Conservation (phyloP, 2,329 filamentous ascomycete genomes). For the Fusarium devonianum region DNA sequence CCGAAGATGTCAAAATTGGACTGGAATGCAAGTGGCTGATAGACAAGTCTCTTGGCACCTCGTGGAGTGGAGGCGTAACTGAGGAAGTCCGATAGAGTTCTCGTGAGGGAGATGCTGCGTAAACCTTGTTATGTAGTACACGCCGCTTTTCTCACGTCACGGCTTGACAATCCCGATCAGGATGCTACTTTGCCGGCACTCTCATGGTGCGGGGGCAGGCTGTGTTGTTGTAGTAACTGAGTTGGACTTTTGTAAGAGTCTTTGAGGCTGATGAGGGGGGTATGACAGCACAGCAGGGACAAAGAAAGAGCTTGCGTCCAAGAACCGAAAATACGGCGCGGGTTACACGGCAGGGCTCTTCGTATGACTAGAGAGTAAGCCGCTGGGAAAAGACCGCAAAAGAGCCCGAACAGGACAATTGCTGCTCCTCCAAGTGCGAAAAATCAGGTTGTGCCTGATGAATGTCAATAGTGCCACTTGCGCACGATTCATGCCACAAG, state of each 20-base stretch:
- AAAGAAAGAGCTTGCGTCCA: background rate
- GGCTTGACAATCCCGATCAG: slow-evolving; percentile 24
- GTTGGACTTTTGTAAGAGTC: background rate
- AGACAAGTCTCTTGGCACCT: slow-evolving; percentile 12
- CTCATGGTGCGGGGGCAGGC: slow-evolving; percentile 20
- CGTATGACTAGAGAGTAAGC: too few relatives aligned
- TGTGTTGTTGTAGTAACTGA: slow-evolving; percentile 14
- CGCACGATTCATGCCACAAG: slow-evolving; percentile 28
- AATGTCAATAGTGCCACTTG: slow-evolving; percentile 11
- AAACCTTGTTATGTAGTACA: slow-evolving; percentile 29
- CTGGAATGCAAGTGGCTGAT: slow-evolving; percentile 35
- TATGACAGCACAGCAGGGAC: slow-evolving; percentile 11
- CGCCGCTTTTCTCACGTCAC: slow-evolving; percentile 21
- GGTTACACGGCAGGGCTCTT: slow-evolving; percentile 23
- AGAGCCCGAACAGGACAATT: background rate
- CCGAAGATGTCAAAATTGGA: background rate
- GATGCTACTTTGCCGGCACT: slow-evolving; percentile 11
- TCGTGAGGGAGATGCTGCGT: slow-evolving; percentile 13
- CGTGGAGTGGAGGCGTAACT: slow-evolving; percentile 8
- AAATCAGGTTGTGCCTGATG: background rate
- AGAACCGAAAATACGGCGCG: slow-evolving; percentile 4
- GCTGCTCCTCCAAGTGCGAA: background rate
- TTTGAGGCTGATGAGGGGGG: too few relatives aligned
- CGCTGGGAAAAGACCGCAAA: slow-evolving; percentile 9
- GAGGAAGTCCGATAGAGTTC: slow-evolving; percentile 25